A percentile compares a stretch with the other conserved stretches of the same genome.
Evolutionary conservation across 768 basidiomycete species (phyloP).

Genomic region (Boletus barrowsii): DNA sequence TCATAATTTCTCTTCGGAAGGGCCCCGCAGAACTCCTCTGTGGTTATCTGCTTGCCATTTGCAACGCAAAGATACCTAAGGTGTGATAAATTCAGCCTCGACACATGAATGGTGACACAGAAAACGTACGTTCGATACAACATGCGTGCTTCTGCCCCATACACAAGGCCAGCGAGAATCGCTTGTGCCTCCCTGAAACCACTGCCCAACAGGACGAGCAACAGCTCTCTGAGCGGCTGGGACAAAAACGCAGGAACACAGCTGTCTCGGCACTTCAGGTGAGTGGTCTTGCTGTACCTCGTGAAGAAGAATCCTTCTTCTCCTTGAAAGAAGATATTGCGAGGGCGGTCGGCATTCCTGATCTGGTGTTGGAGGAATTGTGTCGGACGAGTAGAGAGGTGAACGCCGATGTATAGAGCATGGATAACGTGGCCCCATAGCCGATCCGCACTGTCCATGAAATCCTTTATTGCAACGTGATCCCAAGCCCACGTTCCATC

Average conservation of each 20-base stretch:
- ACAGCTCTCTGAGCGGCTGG: neutral
- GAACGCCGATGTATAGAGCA: neutral
- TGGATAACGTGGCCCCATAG: neutral
- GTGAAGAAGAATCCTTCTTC: neutral
- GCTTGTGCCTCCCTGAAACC: conserved; percentile 6
- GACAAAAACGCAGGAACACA: conserved; percentile 3
- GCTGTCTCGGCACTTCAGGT: neutral
- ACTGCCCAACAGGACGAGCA: conserved; percentile 1
- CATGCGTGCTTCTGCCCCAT: neutral
- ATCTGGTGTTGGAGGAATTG: conserved; percentile 7
- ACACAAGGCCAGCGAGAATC: neutral
- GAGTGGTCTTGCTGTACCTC: conserved; percentile 11
- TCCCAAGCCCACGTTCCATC: too few species aligned
- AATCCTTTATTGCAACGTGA: neutral
- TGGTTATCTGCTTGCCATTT: neutral
- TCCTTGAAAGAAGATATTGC: conserved; percentile 9
- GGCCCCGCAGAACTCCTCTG: neutral
- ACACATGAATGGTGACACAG: neutral
- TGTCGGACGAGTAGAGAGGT: neutral
- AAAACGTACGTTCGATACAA: neutral
- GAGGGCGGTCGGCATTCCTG: neutral
- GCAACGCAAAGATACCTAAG: neutral
- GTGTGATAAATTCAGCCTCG: too few species aligned
- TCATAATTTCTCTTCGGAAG: neutral
- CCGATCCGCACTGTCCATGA: neutral